Evolutionary conservation across 148 eudicot genomes (phyloP), one percentile per base, ranked within the genome.

Genomic region (Vaccinium vitisidaea): DNA sequence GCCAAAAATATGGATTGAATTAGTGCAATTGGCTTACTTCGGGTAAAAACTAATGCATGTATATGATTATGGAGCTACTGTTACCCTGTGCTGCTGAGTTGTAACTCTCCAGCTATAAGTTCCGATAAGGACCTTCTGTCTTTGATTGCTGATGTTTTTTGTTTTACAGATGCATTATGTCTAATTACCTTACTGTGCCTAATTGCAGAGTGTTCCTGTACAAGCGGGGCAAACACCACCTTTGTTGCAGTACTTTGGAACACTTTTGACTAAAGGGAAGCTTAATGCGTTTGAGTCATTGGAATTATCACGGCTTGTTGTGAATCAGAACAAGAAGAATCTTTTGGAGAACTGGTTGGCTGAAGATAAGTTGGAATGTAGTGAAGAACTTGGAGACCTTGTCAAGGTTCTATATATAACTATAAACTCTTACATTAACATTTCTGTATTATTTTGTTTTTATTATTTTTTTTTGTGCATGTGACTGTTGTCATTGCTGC

Each of bases 161-260:
- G 4, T 78, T 58, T 50, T 52, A 55, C 36, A 52, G 18, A 25
- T 87, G 79, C 21, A 13, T 50, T 19, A 3, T 39, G 48, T 12
- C 32, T 75, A 49, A 81, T 83, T 7, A 82, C 13, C 55, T 71
- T 83, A 25, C 76, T 53, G 27, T 58, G 61, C 10, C 80, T 85
- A 82, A 59, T 74, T 89, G 92, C 93, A 97, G 99, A 94, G 99
- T 94, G 99, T 97, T 87, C 99, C 99, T 85, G 98, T 95, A 52
- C 99, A 97, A 94, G 90, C 98, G 84, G 99, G 99, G 81, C 99
- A 95, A 83, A 94, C 99, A 55, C 98, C 99, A 63, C 99, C 99
- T 53, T 86, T 97, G 81, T 82, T 97, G 86, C 99, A 97, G 88
- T 97, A 97, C 84, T 97, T 97, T 85, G 98, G 99, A 81, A 95